These are phyloP conservation scores for Lactarius trivialis DNA, from an alignment of 768 basidiomycete genomes.

Conservation along the genomic window DNA sequence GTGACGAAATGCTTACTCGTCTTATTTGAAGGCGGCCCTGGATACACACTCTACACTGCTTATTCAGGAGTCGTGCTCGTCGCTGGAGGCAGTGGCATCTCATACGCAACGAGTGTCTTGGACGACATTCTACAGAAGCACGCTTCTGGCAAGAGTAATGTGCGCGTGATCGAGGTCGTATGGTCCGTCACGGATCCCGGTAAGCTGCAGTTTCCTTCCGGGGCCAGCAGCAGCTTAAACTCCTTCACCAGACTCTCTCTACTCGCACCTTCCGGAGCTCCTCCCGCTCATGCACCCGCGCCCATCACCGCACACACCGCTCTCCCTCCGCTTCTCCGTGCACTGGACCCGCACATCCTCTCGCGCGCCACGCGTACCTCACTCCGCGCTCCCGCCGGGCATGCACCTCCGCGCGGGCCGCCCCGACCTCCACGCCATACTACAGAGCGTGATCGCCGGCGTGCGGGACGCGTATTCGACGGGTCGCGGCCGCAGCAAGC, in stretches of 20 bases:
- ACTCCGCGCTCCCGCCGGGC: slow-evolving; percentile 26
- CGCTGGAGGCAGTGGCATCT: slow-evolving; percentile 57
- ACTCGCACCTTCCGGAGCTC: slow-evolving; percentile 36
- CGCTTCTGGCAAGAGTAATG: slow-evolving; percentile 31
- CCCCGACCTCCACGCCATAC: slow-evolving; percentile 24
- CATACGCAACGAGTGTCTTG: slow-evolving; percentile 45
- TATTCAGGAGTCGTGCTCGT: slow-evolving; percentile 51
- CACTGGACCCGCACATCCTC: slow-evolving; percentile 39
- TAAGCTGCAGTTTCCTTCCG: slow-evolving; percentile 24
- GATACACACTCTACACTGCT: slow-evolving; percentile 41
- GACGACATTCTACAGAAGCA: slow-evolving; percentile 45
- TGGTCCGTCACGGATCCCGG: slow-evolving; percentile 45
- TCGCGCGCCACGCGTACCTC: slow-evolving; percentile 19
- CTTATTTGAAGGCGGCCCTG: slow-evolving; percentile 33
- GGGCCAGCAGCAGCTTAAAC: too few relatives aligned
- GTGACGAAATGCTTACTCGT: slow-evolving; percentile 17
- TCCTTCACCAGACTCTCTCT: slow-evolving; percentile 30
- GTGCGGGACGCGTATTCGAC: slow-evolving; percentile 22
- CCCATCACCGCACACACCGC: slow-evolving; percentile 23
- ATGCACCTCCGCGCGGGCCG: slow-evolving; percentile 29
- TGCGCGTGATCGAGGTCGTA: slow-evolving; percentile 45
- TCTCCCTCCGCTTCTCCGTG: slow-evolving; percentile 35
- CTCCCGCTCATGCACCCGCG: slow-evolving; percentile 33
- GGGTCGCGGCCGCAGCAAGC: neutral
- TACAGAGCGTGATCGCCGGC: slow-evolving; percentile 26